A percentile compares a stretch with the other conserved stretches of the same genome.
phyloP scores from a whole-genome alignment of 805 yeast species.

The Teunomyces kruisii region DNA sequence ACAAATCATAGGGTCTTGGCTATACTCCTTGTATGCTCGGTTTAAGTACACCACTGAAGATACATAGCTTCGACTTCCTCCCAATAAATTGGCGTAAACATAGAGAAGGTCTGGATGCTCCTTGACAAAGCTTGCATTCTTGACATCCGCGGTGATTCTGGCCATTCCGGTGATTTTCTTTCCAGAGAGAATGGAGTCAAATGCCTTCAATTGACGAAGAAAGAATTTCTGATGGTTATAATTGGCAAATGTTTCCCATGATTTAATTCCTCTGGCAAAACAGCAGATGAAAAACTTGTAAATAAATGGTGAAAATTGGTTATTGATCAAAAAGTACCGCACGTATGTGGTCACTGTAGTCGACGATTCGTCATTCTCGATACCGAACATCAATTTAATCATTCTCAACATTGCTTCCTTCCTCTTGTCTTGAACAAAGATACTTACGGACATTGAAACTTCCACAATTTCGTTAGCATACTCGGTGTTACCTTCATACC shows the following conservation, averaged over 20 bases:
- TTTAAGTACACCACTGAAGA: constrained; percentile 79
- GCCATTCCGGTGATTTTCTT: constrained; percentile 77
- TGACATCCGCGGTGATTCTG: constrained; percentile 56
- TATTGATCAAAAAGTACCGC: constrained; percentile 61
- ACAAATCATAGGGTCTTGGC: constrained; percentile 76
- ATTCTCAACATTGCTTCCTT: constrained; percentile 61
- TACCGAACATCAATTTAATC: constrained; percentile 63
- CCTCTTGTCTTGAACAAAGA: constrained; percentile 65
- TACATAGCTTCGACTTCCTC: constrained; percentile 77
- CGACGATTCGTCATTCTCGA: constrained; percentile 47
- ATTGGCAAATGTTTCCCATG: constrained; percentile 63
- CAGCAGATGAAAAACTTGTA: constrained; percentile 66
- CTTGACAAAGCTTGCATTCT: constrained; percentile 35
- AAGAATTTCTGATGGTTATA: constrained; percentile 88
- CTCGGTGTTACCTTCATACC: constrained; percentile 63
- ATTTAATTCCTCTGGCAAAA: constrained; percentile 58
- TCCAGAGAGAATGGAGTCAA: constrained; percentile 61
- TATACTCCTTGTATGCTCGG: constrained; percentile 64
- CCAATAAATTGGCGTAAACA: constrained; percentile 77
- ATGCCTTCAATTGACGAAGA: constrained; percentile 85
- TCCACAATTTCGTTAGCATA: constrained; percentile 54
- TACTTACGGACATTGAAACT: constrained; percentile 74
- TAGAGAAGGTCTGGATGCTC: constrained; percentile 68
- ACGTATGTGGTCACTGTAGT: constrained; percentile 54
- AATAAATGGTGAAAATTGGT: constrained; percentile 73